Base-by-base conservation (phyloP, 257 asterid species). In the Nicotiana benthamiana region DNA sequence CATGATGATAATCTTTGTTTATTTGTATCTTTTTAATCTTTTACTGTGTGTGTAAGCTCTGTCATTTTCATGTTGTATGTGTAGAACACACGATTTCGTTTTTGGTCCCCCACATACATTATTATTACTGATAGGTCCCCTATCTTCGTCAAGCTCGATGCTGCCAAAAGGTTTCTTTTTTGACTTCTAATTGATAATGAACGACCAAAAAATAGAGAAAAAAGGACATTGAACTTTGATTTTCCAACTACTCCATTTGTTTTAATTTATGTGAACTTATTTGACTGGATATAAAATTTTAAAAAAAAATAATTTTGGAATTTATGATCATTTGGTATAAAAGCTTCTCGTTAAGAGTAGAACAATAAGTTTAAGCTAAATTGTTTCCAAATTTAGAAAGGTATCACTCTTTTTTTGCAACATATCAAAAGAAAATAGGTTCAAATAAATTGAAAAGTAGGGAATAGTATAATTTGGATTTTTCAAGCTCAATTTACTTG, bases 81-180 rank as follows among this genome's bases (percentile, higher is more conserved):
- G 88, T 80, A 34, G 48, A 68, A 63, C 91, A 87, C 95, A 90
- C 91, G 88, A 80, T 66, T 48, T 60, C 18, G 82, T 40, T 70
- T 70, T 0, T 20, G 77, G 32, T 5, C 52, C 85, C 87, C 83
- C 15, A n/a, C 7, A 9, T 56, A 48, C 77, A 56, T 28, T 18
- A 60, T 13, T 70, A 20, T 13, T 70, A 43, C 28, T 34, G 75
- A 40, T 34, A 10, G 75, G 28, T 64, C 20, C 15, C 10, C 67
- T 12, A 26, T 9, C 24, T 54, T 54, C 26, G 61, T 61, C 27
- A 57, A 57, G 27, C 63, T n/a, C 12, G 27, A n/a, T n/a, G 22
- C 63, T n/a, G 63, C 27, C 27, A 57, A n/a, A n/a, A 8, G 15
- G 13, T 1, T 61, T 61, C 18, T 12, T 61, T 61, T 61, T 61